Evolutionary conservation across 2,329 filamentous ascomycete genomes (phyloP).

Genomic region (Epichloe elymi): DNA sequence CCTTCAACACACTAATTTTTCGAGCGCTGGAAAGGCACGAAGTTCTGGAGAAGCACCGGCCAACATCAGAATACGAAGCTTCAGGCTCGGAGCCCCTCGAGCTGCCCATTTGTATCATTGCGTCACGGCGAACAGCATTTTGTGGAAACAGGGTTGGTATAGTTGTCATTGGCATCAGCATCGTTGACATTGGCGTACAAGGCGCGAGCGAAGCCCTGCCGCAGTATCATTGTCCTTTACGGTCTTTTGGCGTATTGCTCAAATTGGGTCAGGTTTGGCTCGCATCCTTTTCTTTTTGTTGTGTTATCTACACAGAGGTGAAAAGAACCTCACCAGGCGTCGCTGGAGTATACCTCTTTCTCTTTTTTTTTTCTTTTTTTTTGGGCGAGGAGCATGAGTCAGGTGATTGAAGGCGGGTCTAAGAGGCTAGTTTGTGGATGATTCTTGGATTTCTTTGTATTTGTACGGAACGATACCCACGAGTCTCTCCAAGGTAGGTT

Average conservation of each 20-base stretch:
- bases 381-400: neutral
- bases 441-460: conserved; percentile 4
- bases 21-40: neutral
- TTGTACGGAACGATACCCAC: conserved; percentile 7
- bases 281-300: neutral
- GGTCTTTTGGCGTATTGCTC: neutral
- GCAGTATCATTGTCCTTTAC: neutral
- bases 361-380: neutral
- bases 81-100: neutral
- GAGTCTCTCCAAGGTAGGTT: neutral
- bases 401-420: neutral
- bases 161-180: conserved; percentile 2
- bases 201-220: neutral
- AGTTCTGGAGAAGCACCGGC: neutral
- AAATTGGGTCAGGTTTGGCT: neutral
- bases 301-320: neutral
- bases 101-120: neutral
- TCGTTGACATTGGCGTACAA: conserved; percentile 1
- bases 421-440: neutral
- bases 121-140: neutral
- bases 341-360: neutral
- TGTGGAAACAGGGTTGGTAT: neutral
- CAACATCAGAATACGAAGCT: neutral
- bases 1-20: neutral
- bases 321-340: conserved; percentile 1